Conservation (phyloP, 225 moss, liverwort and hornwort species). For the Physcomitrium patens region DNA sequence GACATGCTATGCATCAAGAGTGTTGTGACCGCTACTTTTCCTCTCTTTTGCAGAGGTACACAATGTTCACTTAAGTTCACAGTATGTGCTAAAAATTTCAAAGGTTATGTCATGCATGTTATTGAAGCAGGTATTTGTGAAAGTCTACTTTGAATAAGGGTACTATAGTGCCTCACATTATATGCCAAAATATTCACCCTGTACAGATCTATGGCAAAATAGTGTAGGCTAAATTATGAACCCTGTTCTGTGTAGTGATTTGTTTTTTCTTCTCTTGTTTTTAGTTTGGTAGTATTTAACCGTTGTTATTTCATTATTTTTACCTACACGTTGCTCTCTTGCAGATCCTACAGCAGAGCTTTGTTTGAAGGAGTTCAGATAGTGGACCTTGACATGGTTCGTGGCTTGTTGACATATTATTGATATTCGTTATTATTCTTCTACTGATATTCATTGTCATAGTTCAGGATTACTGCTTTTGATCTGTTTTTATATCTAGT, state of each 20-base stretch:
- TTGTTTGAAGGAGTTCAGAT: constrained; percentile 91
- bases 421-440: constrained; percentile 16
- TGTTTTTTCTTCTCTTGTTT: constrained; percentile 17
- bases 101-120: constrained; percentile 13
- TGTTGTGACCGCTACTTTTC: constrained; percentile 90
- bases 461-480: constrained; percentile 8
- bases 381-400: constrained; percentile 87
- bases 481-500: constrained; percentile 16
- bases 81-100: not conserved
- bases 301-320: constrained; percentile 4
- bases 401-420: constrained; percentile 16
- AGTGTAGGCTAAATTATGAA: no score
- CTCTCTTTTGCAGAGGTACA: constrained; percentile 83
- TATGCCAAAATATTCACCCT: no score
- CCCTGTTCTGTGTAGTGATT: constrained; percentile 5
- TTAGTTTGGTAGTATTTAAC: constrained; percentile 13
- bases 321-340: constrained; percentile 21
- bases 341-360: constrained; percentile 84
- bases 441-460: constrained; percentile 22
- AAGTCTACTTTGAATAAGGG: not conserved
- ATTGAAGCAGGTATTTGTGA: constrained; percentile 1
- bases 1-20: constrained; percentile 95
- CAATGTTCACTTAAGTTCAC: not conserved
- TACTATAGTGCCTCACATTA: no score
- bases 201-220: no score